phyloP scores from a whole-genome alignment of 1,284 basidiomycete genomes.

The Sporisorium iseilematis-ciliati region DNA sequence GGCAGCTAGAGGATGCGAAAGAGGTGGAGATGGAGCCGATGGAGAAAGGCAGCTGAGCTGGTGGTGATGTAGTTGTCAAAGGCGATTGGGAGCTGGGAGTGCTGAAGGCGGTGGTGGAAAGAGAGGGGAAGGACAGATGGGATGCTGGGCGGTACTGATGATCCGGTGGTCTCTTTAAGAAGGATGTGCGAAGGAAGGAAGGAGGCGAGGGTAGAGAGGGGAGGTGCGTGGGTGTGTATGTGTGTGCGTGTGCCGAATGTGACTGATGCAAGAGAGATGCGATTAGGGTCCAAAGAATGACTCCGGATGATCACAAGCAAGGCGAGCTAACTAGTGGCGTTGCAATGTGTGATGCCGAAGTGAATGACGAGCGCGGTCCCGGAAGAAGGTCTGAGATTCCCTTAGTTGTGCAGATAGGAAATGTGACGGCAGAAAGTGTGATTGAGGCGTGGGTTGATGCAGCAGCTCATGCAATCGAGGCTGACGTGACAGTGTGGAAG shows the following conservation, averaged over 20 bases:
- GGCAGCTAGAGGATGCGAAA: slow-evolving; percentile 20
- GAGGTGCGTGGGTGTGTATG: not conserved
- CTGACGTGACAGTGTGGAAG: slow-evolving; percentile 19
- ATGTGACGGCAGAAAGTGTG: slow-evolving; percentile 33
- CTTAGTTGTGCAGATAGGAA: not conserved
- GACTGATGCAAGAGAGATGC: slow-evolving; percentile 6
- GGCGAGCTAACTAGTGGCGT: slow-evolving; percentile 15
- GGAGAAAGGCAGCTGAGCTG: not conserved
- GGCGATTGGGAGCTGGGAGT: not conserved
- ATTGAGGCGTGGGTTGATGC: slow-evolving; percentile 23
- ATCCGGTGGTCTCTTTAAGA: slow-evolving; percentile 7
- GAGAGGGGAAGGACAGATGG: not conserved
- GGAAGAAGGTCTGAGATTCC: slow-evolving; percentile 11
- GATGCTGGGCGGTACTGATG: not conserved
- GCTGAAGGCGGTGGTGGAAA: not conserved
- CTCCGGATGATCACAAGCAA: slow-evolving; percentile 29
- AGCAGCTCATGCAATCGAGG: slow-evolving; percentile 20
- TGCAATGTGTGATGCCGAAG: slow-evolving; percentile 18
- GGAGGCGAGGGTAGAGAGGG: not conserved
- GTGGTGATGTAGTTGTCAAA: no score
- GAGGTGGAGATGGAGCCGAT: not conserved
- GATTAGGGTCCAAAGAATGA: slow-evolving; percentile 12
- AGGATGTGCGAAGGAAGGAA: not conserved
- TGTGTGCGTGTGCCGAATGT: slow-evolving; percentile 5
- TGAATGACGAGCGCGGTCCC: slow-evolving; percentile 37